These are phyloP conservation scores for Ormosia semicastrata DNA, from an alignment of 306 rosid genomes.

Conservation along the genomic window DNA sequence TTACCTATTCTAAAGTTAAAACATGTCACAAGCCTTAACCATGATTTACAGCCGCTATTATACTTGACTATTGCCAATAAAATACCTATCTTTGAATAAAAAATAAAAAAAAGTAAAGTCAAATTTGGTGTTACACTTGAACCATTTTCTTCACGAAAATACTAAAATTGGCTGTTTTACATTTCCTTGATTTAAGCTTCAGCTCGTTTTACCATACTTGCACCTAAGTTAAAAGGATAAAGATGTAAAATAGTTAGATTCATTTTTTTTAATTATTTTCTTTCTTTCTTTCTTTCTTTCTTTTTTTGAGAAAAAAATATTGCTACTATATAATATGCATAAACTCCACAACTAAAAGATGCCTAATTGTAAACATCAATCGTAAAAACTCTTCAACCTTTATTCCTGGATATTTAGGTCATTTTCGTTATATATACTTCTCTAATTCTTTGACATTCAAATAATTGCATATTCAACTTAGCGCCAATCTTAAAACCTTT, in stretches of 20 bases:
- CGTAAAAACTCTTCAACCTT: background rate
- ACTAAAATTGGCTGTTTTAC: background rate
- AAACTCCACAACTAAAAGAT: background rate
- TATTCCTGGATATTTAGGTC: background rate
- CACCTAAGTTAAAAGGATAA: background rate
- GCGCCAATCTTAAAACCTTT: background rate
- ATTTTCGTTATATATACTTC: background rate
- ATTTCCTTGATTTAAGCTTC: background rate
- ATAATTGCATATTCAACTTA: conserved; percentile 7
- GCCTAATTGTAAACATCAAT: background rate
- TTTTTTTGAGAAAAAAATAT: background rate
- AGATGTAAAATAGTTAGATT: background rate
- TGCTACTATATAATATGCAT: background rate
- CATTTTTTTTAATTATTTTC: background rate
- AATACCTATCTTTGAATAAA: background rate
- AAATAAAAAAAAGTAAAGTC: background rate
- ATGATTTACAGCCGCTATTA: no score
- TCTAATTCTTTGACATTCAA: background rate
- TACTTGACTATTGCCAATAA: background rate
- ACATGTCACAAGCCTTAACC: no score
- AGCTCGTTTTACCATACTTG: background rate
- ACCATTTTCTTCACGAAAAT: background rate
- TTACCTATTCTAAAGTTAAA: no score
- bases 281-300: background rate
- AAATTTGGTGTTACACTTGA: background rate